Base-by-base conservation (phyloP, 306 rosid genomes). In the Dalbergia cochinchinensis region DNA sequence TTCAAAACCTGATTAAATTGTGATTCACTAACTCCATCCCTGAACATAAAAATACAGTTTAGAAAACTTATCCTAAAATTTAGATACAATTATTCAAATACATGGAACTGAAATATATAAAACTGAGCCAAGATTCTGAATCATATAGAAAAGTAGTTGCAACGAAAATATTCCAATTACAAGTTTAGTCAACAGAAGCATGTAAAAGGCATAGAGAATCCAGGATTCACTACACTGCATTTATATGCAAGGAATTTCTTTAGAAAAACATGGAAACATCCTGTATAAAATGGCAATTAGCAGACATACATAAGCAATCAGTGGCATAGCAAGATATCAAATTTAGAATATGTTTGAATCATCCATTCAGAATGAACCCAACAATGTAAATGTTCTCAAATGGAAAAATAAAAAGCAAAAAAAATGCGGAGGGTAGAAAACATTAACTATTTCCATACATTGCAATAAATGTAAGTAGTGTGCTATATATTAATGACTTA, bases 1-100 rank as follows among this genome's bases (percentile, higher is more conserved):
- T 89, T 84, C 88, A 94, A 85, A 73, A 94, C 97, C 86, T 92
- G 97, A 41, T 85, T 84, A 77, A 94, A 94, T 74, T 94, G 99
- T 12, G 99, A 92, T 82, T 94, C 97, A 55, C 99, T 83, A 39
- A 94, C 97, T 67, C 97, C 99, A 69, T 94, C 99, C 90, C 99
- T 94, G 85, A 73, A 85, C 19, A 71, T 15, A 70, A 69, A 69
- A 74, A 60, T 45, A 67, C 42, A 50, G 76, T 65, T 73, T 80
- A 80, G 74, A 67, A 26, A 50, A 33, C 53, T 50, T 20, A 4
- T 65, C 55, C 8, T 37, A 57, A 10, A 35, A 35, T 18, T 64
- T 15, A 44, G 11, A 31, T 16, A 62, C 31, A 50, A 74, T 39
- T 12, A 7, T 63, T 64, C 64, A 64, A 1, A 64, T 7, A 55